Percentiles rank a stretch among this genome's conserved stretches.
phyloP scores from a whole-genome alignment of 306 rosid species.

The Benincasa hispida region DNA sequence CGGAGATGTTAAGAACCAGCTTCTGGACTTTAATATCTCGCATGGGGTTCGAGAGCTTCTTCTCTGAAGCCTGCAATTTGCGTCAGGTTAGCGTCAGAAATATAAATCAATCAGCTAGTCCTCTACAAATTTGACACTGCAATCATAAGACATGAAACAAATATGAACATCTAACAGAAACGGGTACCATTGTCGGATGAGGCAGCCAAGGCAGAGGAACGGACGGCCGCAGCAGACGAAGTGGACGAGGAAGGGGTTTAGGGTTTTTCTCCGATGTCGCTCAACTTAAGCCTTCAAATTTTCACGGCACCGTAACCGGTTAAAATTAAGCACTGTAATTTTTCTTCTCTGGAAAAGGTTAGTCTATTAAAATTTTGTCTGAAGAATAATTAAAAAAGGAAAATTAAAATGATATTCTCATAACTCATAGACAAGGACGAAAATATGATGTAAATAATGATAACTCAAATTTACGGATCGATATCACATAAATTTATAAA shows the following conservation, averaged over 20 bases:
- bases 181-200: neutral
- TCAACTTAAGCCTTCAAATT: no score
- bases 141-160: neutral
- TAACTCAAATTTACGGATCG: no score
- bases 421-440: no score
- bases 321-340: no score
- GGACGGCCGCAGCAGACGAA: neutral
- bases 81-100: neutral
- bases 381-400: no score
- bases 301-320: no score
- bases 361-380: no score
- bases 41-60: conserved; percentile 58
- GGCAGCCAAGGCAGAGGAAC: neutral
- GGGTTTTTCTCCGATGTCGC: neutral
- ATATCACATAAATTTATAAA: no score
- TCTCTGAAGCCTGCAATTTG: conserved; percentile 39
- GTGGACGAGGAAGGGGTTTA: neutral
- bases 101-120: neutral
- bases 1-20: conserved; percentile 69
- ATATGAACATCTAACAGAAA: neutral
- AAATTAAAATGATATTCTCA: no score
- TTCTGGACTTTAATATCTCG: conserved; percentile 76
- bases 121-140: neutral
- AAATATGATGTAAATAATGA: no score
- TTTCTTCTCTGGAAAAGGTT: no score